Percentiles rank a stretch among this genome's conserved stretches.
phyloP scores from a whole-genome alignment of 139 green algal genomes.

The Closterium sp. region DNA sequence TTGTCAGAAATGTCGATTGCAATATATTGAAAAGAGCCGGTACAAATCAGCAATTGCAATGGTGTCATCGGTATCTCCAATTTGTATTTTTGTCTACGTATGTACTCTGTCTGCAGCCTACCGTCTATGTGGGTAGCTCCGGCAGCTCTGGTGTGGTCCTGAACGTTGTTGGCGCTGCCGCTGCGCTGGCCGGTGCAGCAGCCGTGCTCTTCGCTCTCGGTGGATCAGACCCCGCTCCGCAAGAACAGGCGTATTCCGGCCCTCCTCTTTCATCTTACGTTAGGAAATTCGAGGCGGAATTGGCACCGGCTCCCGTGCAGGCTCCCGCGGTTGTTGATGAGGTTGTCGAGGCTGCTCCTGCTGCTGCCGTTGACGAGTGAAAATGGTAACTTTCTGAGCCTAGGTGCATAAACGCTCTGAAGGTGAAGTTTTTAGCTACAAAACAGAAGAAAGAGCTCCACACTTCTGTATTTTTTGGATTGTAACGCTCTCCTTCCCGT shows the following conservation, averaged over 20 bases:
- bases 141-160: neutral
- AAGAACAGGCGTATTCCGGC: neutral
- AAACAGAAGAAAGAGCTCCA: neutral
- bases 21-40: neutral
- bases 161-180: neutral
- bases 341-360: neutral
- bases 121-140: neutral
- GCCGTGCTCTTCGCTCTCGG: neutral
- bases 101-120: neutral
- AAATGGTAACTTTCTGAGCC: neutral
- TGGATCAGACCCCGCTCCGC: neutral
- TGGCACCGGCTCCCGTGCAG: neutral
- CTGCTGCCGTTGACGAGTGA: neutral
- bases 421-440: neutral
- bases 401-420: neutral
- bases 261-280: neutral
- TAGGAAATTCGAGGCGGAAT: neutral
- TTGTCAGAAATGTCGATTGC: neutral
- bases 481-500: neutral
- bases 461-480: neutral
- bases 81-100: neutral
- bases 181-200: neutral
- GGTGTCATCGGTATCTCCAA: no score
- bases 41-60: neutral
- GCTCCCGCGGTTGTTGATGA: neutral